Conservation (phyloP, 2,329 filamentous ascomycete species). For the Cladosporium cucumerinum region DNA sequence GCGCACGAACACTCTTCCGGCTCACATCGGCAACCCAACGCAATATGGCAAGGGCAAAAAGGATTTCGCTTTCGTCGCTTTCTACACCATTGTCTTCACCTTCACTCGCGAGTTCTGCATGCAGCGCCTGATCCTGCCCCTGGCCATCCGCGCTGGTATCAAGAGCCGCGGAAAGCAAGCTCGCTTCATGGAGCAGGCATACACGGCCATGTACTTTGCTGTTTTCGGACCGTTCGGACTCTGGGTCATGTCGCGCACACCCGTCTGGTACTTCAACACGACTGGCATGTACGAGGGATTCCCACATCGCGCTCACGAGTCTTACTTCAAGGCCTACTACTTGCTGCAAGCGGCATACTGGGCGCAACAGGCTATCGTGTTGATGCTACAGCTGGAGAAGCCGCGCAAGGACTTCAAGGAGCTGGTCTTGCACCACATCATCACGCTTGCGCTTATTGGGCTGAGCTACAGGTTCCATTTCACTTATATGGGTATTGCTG, state of each 20-base stretch:
- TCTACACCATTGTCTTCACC: conserved; percentile 85
- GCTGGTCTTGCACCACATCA: conserved; percentile 85
- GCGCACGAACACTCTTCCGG: conserved; percentile 42
- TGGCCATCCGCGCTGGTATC: conserved; percentile 69
- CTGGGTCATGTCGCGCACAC: conserved; percentile 87
- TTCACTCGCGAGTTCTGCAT: conserved; percentile 96
- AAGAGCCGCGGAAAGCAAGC: conserved; percentile 72
- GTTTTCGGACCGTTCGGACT: conserved; percentile 78
- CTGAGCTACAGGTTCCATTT: conserved; percentile 95
- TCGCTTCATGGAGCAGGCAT: conserved; percentile 94
- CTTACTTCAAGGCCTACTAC: conserved; percentile 90
- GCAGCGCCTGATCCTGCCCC: conserved; percentile 79
- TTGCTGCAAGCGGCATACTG: conserved; percentile 92
- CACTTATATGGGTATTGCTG: conserved; percentile 87
- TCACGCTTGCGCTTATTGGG: conserved; percentile 78
- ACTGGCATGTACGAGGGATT: conserved; percentile 84
- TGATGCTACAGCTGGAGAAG: conserved; percentile 84
- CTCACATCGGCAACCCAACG: conserved; percentile 37
- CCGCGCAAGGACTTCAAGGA: conserved; percentile 94
- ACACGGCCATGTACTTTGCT: conserved; percentile 87
- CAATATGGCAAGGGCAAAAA: conserved; percentile 88
- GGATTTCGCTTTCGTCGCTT: conserved; percentile 82
- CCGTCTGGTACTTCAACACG: conserved; percentile 95
- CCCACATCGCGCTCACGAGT: conserved; percentile 78
- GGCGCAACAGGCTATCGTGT: conserved; percentile 88